Percentiles rank a stretch among this genome's conserved stretches.
Evolutionary conservation across 1,139 yeast genomes (phyloP).

Genomic region (Blastobotrys malaysiensis): DNA sequence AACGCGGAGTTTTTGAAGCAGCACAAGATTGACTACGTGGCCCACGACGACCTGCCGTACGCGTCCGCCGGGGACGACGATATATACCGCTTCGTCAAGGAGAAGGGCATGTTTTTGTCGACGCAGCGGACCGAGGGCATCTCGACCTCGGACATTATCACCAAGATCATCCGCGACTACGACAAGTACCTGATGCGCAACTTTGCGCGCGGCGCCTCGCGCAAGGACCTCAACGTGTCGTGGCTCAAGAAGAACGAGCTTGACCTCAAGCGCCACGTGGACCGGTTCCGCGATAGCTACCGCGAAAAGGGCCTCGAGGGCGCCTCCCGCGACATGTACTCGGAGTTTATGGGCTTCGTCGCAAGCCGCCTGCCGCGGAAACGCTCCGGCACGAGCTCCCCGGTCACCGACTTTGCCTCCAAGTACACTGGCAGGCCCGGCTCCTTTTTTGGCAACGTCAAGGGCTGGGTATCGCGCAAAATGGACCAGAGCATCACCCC

Average conservation of each 20-base stretch:
- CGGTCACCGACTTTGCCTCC: slow-evolving; percentile 61
- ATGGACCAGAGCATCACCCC: slow-evolving; percentile 13
- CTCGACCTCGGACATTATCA: slow-evolving; percentile 91
- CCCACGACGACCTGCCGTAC: slow-evolving; percentile 95
- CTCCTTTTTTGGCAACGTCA: slow-evolving; percentile 52
- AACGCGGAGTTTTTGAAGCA: slow-evolving; percentile 71
- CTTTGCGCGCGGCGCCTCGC: slow-evolving; percentile 94
- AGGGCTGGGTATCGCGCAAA: slow-evolving; percentile 59
- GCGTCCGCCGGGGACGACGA: slow-evolving; percentile 84
- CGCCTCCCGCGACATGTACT: slow-evolving; percentile 74
- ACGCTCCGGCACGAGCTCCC: slow-evolving; percentile 36
- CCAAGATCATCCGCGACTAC: slow-evolving; percentile 89
- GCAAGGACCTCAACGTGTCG: slow-evolving; percentile 91
- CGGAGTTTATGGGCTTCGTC: slow-evolving; percentile 60
- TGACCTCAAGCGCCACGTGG: slow-evolving; percentile 85
- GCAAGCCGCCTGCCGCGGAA: slow-evolving; percentile 21
- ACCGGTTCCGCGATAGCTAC: slow-evolving; percentile 81
- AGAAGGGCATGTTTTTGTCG: slow-evolving; percentile 81
- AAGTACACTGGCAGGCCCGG: slow-evolving; percentile 47
- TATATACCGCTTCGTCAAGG: slow-evolving; percentile 87
- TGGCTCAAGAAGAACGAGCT: slow-evolving; percentile 97
- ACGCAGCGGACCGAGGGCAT: slow-evolving; percentile 97
- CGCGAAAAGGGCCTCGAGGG: slow-evolving; percentile 62
- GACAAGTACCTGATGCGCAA: slow-evolving; percentile 95
- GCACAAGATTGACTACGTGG: slow-evolving; percentile 90